Base-by-base conservation (phyloP, 208 protist species). In the Tritrichomonas foetus region DNA sequence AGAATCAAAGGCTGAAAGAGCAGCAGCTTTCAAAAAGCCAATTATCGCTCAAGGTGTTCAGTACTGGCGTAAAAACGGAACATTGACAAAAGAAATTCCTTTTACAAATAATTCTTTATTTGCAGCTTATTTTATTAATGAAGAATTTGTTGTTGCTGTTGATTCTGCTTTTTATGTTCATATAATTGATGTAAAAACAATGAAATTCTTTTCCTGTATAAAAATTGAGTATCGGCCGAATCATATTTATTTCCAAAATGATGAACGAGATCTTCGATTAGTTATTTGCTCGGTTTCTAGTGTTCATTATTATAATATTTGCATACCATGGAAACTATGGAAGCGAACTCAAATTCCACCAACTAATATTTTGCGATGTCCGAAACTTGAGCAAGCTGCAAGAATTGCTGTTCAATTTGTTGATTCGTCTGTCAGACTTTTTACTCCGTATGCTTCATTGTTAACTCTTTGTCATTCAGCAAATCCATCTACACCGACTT, bases 161-260 rank as follows among this genome's bases (percentile, higher is more conserved):
- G 74, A 82, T 41, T n/a, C 33, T 14, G 33, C 74, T 3, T 27
- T 39, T 50, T 82, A 47, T 39, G 41, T 82, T 50, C 33, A 39
- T 27, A 82, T 82, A 22, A 47, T 82, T 50, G 74, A 82, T 50
- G 50, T 82, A 14, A 82, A 82, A 82, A 82, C 74, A 5, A 39
- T 27, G 8, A 3, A 39, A 53, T 30, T 82, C 14, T 82, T 82
- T 16, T 20, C 74, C 33, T 47, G 33, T 14, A 30, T 47, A 50
- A 44, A 82, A 82, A 16, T 41, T 22, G 74, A 82, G 14, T 0
- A 20, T 30, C 74, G 33, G 8, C 74, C 74, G 8, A 47, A 47
- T 25, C 74, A 82, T 27, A 82, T 82, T 50, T 82, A 50, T 25
- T 82, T 82, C 39, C 33, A 82, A 82, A 44, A 39, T 27, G 74